Conservation (phyloP, 192 early-diverging fungal genomes). For the Thoreauomyces humboldtii region DNA sequence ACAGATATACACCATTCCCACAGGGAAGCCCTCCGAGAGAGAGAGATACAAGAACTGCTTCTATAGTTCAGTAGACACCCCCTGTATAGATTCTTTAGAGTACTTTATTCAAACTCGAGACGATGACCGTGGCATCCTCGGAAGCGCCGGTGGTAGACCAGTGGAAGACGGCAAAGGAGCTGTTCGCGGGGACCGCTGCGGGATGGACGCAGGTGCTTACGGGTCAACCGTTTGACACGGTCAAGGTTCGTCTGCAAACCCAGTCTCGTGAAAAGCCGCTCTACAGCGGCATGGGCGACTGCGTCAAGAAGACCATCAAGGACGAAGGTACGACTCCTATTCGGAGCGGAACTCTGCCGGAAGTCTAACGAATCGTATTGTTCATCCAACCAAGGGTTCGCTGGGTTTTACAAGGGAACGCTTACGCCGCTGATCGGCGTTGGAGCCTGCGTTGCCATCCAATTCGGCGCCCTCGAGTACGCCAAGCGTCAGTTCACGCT, state of each 20-base stretch:
- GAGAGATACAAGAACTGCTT: no score
- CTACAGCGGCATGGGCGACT: constrained; percentile 87
- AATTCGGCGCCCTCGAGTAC: constrained; percentile 86
- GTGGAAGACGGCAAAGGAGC: constrained; percentile 53
- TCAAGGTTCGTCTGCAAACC: constrained; percentile 82
- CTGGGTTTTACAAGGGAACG: constrained; percentile 63
- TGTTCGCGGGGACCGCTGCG: constrained; percentile 53
- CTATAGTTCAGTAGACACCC: no score
- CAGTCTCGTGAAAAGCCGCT: constrained; percentile 66
- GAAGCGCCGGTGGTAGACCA: not conserved
- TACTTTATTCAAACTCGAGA: no score
- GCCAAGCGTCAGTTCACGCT: constrained; percentile 77
- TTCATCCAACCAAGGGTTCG: constrained; percentile 9
- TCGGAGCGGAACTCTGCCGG: no score
- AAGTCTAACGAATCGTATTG: no score
- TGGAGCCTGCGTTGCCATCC: constrained; percentile 95
- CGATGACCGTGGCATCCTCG: no score
- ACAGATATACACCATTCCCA: no score
- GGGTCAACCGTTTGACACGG: constrained; percentile 52
- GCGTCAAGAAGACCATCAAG: constrained; percentile 75
- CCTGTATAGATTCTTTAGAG: no score
- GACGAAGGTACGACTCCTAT: constrained; percentile 71
- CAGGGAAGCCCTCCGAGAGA: no score
- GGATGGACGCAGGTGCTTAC: constrained; percentile 53
- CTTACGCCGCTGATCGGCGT: constrained; percentile 90